Evolutionary conservation across 2,329 filamentous ascomycete genomes (phyloP).

Genomic region (Fonsecaea pugnacius): DNA sequence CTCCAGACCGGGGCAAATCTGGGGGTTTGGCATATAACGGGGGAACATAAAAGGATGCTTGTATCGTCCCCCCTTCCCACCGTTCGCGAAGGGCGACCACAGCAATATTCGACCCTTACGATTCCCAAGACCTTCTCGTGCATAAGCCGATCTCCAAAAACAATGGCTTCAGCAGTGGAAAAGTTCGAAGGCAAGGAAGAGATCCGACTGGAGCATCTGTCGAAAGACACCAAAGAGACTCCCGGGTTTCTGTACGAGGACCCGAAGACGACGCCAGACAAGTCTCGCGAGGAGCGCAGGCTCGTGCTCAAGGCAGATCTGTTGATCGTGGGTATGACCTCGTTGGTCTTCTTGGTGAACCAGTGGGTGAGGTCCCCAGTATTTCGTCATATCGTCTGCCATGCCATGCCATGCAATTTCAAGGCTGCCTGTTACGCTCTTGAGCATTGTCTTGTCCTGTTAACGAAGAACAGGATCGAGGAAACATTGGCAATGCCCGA

Average conservation of each 20-base stretch:
- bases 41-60: background rate
- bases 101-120: background rate
- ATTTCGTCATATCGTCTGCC: background rate
- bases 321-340: constrained; percentile 2
- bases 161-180: background rate
- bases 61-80: background rate
- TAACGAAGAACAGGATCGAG: constrained; percentile 9
- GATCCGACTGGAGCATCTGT: background rate
- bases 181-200: constrained; percentile 3
- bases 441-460: background rate
- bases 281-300: background rate
- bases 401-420: background rate
- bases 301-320: background rate
- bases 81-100: background rate
- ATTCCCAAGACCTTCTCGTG: background rate
- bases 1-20: background rate
- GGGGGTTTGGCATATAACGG: background rate
- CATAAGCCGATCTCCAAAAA: background rate
- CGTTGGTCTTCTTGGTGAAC: background rate
- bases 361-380: background rate
- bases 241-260: background rate
- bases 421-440: background rate
- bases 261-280: background rate
- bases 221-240: background rate
- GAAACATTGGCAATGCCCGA: constrained; percentile 12